A percentile compares a stretch with the other conserved stretches of the same genome.
Conservation (phyloP, 2,329 filamentous ascomycete species). For the Penicillium corylophilum region DNA sequence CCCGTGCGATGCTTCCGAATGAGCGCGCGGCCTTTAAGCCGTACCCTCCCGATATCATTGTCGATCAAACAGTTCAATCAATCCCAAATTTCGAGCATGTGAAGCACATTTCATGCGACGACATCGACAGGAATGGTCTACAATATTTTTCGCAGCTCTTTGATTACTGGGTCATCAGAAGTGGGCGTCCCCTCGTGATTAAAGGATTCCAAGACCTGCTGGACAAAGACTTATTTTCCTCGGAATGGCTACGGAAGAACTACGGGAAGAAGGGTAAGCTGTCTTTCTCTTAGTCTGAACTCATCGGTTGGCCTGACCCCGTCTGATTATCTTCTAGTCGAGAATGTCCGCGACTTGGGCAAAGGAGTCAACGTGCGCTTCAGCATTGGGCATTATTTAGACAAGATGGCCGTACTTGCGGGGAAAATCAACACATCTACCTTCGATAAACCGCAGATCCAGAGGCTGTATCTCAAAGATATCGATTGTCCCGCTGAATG, state of each 20-base stretch:
- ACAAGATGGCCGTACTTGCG: slow-evolving; percentile 78
- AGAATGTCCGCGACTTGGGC: slow-evolving; percentile 79
- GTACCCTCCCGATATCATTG: slow-evolving; percentile 79
- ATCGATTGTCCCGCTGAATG: slow-evolving; percentile 91
- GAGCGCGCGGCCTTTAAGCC: slow-evolving; percentile 71
- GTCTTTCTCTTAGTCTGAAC: slow-evolving; percentile 4
- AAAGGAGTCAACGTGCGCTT: slow-evolving; percentile 73
- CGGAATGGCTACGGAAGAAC: slow-evolving; percentile 74
- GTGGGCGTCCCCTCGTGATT: slow-evolving; percentile 85
- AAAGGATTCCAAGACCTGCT: slow-evolving; percentile 80
- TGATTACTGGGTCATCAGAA: slow-evolving; percentile 75
- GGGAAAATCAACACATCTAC: slow-evolving; percentile 76
- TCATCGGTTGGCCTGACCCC: not conserved
- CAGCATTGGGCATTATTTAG: slow-evolving; percentile 85
- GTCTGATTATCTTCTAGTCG: slow-evolving; percentile 54
- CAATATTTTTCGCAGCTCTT: slow-evolving; percentile 85
- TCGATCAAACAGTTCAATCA: slow-evolving; percentile 70
- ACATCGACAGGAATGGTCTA: slow-evolving; percentile 73
- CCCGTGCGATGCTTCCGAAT: slow-evolving; percentile 53
- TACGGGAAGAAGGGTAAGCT: slow-evolving; percentile 73
- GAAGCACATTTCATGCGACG: slow-evolving; percentile 72
- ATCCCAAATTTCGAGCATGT: slow-evolving; percentile 86
- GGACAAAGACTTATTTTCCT: slow-evolving; percentile 74
- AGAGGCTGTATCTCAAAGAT: slow-evolving; percentile 92
- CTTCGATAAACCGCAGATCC: slow-evolving; percentile 74